Conservation (phyloP, 345 rosid species). For the Stellera chamaejasme region DNA sequence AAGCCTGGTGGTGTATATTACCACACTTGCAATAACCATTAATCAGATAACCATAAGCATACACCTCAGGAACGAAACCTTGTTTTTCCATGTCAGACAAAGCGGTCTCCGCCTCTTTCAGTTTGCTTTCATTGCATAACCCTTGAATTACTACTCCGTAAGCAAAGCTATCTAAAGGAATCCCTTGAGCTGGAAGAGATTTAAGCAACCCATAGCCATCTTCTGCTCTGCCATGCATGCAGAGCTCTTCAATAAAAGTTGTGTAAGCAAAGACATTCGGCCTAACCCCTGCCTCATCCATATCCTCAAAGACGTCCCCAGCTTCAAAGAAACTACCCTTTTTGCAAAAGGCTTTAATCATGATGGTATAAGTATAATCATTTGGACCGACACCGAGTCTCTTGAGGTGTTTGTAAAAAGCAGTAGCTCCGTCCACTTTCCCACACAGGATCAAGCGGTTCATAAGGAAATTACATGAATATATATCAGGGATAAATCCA, state of each 20-base stretch:
- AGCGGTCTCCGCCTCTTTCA: conserved; percentile 41
- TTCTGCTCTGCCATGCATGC: conserved; percentile 33
- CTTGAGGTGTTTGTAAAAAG: conserved; percentile 40
- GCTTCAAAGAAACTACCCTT: conserved; percentile 48
- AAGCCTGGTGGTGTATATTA: conserved; percentile 32
- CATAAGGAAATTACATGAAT: conserved; percentile 53
- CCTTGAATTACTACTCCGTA: conserved; percentile 43
- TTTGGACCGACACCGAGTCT: conserved; percentile 37
- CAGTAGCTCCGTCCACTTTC: conserved; percentile 30
- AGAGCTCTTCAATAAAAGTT: conserved; percentile 61
- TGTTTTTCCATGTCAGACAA: conserved; percentile 31
- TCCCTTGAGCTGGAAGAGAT: conserved; percentile 12
- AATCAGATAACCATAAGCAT: conserved; percentile 65
- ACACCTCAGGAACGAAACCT: conserved; percentile 38
- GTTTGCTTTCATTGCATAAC: conserved; percentile 49
- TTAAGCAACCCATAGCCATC: conserved; percentile 34
- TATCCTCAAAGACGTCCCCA: conserved; percentile 23
- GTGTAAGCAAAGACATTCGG: conserved; percentile 38
- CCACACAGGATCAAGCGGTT: conserved; percentile 38
- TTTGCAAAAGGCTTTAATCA: conserved; percentile 55
- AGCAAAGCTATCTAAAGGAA: conserved; percentile 30
- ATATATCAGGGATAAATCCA: conserved; percentile 30
- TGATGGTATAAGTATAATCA: conserved; percentile 43
- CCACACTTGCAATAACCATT: conserved; percentile 51
- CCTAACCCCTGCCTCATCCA: conserved; percentile 35